These are phyloP conservation scores for Coemansia sp. DNA, from an alignment of 192 early-diverging fungal genomes.

Conservation along the genomic window DNA sequence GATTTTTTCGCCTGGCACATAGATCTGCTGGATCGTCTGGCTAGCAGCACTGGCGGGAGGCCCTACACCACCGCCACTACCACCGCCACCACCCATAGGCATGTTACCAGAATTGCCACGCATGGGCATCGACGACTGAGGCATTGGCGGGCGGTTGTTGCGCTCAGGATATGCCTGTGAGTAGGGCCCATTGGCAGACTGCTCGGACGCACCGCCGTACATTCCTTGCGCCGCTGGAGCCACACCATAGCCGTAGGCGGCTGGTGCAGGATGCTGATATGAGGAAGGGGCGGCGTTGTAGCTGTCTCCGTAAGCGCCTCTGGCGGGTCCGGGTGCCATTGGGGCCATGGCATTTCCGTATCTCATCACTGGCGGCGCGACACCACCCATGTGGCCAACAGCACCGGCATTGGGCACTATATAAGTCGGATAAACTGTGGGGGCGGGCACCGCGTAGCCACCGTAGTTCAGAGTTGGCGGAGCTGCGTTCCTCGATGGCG, in stretches of 20 bases:
- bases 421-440: conserved; percentile 27
- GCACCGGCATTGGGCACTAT: conserved; percentile 24
- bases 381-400: conserved; percentile 15
- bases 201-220: conserved; percentile 25
- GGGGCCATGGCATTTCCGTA: conserved; percentile 21
- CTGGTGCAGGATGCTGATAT: conserved; percentile 39
- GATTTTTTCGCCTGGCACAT: conserved; percentile 45
- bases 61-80: conserved; percentile 5
- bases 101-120: not conserved
- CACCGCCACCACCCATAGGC: not conserved
- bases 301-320: conserved; percentile 23
- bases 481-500: conserved; percentile 6
- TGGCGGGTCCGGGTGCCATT: conserved; percentile 12
- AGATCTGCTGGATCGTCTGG: conserved; percentile 56
- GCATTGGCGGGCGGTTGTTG: conserved; percentile 22
- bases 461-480: conserved; percentile 31
- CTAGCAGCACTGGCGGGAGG: conserved; percentile 10
- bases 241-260: conserved; percentile 35
- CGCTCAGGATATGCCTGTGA: conserved; percentile 24
- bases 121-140: conserved; percentile 20
- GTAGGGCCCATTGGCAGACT: conserved; percentile 8
- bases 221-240: conserved; percentile 26
- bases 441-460: conserved; percentile 34
- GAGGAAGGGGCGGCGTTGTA: conserved; percentile 22
- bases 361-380: conserved; percentile 13